These are phyloP conservation scores for Furcasterigmium sp. DNA, from an alignment of 2,329 filamentous ascomycete species.

Conservation along the genomic window DNA sequence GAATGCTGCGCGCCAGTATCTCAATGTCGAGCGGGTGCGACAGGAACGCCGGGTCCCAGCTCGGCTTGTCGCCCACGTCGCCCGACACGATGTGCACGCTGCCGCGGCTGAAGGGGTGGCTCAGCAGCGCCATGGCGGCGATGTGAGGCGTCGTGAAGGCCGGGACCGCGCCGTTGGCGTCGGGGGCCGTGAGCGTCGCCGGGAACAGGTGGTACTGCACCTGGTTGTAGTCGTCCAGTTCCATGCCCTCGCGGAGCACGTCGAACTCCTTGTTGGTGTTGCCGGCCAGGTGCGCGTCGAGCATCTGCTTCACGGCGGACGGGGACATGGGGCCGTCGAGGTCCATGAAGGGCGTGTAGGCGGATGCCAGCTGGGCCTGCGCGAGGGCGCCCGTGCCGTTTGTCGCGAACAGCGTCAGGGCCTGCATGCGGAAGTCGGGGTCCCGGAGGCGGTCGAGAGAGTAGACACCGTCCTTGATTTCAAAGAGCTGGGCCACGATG, in stretches of 20 bases:
- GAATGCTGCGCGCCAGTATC: constrained; percentile 36
- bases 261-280: constrained; percentile 10
- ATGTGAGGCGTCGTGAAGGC: constrained; percentile 41
- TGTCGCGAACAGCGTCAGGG: constrained; percentile 19
- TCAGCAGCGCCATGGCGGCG: constrained; percentile 51
- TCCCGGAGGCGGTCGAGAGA: constrained; percentile 29
- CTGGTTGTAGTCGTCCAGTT: neutral
- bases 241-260: neutral
- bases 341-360: constrained; percentile 27
- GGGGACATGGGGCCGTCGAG: constrained; percentile 16
- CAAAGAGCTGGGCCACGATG: constrained; percentile 29
- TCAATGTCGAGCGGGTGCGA: constrained; percentile 52
- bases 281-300: constrained; percentile 16
- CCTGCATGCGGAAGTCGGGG: constrained; percentile 11
- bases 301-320: constrained; percentile 14
- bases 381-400: constrained; percentile 26
- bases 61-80: constrained; percentile 33
- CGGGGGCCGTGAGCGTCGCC: constrained; percentile 19
- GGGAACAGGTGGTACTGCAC: constrained; percentile 28
- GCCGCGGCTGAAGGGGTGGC: constrained; percentile 57
- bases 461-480: constrained; percentile 31
- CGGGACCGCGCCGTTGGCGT: constrained; percentile 20
- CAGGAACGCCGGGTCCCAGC: constrained; percentile 52
- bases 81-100: constrained; percentile 48
- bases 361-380: neutral